Evolutionary conservation across 2,329 filamentous ascomycete genomes (phyloP).

Genomic region (Botrytis aclada): DNA sequence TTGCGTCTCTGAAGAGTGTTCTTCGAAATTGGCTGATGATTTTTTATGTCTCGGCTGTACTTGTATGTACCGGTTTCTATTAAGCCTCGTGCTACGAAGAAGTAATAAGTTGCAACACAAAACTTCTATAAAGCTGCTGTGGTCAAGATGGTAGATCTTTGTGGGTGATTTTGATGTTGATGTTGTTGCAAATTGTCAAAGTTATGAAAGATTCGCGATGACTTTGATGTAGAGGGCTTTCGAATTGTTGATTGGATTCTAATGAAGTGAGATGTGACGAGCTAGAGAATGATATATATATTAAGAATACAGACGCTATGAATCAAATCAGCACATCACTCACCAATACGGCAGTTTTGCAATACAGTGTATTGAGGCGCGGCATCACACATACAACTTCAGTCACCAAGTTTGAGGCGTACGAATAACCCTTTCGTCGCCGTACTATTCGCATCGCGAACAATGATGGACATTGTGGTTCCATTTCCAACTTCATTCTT

Average conservation of each 20-base stretch:
- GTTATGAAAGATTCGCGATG: too few relatives aligned
- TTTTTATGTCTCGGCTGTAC: not conserved
- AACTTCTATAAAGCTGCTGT: not conserved
- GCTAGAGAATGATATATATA: not conserved
- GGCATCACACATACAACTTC: not conserved
- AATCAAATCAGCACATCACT: not conserved
- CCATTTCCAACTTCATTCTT: not conserved
- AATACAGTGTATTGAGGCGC: not conserved
- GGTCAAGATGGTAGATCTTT: not conserved
- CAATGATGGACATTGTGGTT: not conserved
- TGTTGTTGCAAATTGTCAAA: not conserved
- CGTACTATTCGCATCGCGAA: not conserved
- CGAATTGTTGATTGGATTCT: fast-evolving
- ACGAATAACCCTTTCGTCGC: not conserved
- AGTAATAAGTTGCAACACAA: not conserved
- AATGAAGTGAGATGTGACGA: not conserved
- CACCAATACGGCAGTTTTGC: not conserved
- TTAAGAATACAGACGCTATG: not conserved
- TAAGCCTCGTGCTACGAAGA: not conserved
- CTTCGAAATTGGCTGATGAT: not conserved
- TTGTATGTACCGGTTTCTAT: too few relatives aligned
- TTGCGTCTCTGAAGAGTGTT: not conserved
- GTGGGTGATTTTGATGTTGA: not conserved
- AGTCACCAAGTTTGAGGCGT: not conserved
- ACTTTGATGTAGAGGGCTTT: not conserved